Base-by-base conservation (phyloP, 352 stramenopile species). In the Aphanomyces astaci region DNA sequence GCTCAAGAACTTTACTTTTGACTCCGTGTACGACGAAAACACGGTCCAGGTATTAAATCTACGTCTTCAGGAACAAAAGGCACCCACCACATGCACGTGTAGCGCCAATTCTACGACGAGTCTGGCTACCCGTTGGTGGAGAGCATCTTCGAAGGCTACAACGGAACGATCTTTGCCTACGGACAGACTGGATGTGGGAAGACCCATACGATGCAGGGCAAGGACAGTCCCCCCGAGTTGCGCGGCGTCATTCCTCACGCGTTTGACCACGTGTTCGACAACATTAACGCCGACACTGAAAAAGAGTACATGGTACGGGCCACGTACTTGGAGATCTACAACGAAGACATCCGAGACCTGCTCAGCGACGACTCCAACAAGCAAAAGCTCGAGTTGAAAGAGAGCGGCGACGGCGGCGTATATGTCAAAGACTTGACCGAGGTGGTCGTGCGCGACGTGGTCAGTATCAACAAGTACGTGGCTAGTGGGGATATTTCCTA, bases 281-380 rank as follows among this genome's bases (percentile, higher is more conserved):
- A 81, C 22, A 93, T 95, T 59, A 78, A 79, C 43, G 75, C 83
- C 24, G 83, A 94, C 43, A 75, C 75, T 9, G 78, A 71, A 4
- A 74, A 76, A 10, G 84, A 94, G 57, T 91, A 94, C 67, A 92
- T 91, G 86, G 82, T 91, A 5, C 80, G 86, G 55, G 86, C 82
- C 36, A 97, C 88, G 51, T 98, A 97, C 73, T 76, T 98, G 24
- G 93, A 98, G 71, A 97, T 98, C 54, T 98, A 98, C 82, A 98
- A 98, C 66, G 93, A 98, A 64, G 88, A 95, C 60, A 96, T 98
- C 54, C 80, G 86, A 24, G 94, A 98, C 71, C 71, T 98, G 17
- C 78, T 98, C 10, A 71, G 57, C 11, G 83, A 97, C 51, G 79
- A 89, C 72, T 43, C 59, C 36, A 49, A 78, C 24, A 87, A 93